Conservation (phyloP, 129 eudicot species). For the Logfia minima region DNA sequence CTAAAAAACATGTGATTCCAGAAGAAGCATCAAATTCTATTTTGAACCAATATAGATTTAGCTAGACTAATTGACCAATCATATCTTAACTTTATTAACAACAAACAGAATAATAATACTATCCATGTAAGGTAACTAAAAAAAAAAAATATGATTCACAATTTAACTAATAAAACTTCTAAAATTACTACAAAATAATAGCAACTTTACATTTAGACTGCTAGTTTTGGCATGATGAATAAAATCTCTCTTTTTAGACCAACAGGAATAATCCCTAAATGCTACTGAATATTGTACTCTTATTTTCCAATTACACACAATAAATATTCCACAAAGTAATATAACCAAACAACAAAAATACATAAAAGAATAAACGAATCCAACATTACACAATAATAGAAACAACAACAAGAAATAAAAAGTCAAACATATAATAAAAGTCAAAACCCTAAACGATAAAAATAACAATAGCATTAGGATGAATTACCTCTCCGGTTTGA, state of each 20-base stretch:
- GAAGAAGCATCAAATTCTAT: not conserved
- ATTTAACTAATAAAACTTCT: not conserved
- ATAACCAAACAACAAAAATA: constrained; percentile 27
- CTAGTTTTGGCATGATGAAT: constrained; percentile 20
- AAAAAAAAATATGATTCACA: not conserved
- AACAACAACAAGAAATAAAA: not conserved
- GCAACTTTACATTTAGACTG: not conserved
- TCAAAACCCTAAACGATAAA: constrained; percentile 21
- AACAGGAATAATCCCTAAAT: constrained; percentile 9
- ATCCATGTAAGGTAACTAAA: not conserved
- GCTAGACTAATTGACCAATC: not conserved
- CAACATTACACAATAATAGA: constrained; percentile 25
- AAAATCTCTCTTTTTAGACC: constrained; percentile 13
- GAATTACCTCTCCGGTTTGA: constrained; percentile 59
- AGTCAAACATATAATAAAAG: not conserved
- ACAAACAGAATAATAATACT: not conserved
- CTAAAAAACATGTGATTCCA: not conserved
- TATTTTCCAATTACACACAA: constrained; percentile 17
- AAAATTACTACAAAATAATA: not conserved
- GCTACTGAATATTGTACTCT: constrained; percentile 25
- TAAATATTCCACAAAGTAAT: not conserved
- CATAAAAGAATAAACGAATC: constrained; percentile 30
- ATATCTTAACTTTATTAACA: not conserved
- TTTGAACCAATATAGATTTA: not conserved
- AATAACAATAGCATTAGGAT: not conserved